phyloP scores from a whole-genome alignment of 352 stramenopile species.

The Phytophthora hybrid region DNA sequence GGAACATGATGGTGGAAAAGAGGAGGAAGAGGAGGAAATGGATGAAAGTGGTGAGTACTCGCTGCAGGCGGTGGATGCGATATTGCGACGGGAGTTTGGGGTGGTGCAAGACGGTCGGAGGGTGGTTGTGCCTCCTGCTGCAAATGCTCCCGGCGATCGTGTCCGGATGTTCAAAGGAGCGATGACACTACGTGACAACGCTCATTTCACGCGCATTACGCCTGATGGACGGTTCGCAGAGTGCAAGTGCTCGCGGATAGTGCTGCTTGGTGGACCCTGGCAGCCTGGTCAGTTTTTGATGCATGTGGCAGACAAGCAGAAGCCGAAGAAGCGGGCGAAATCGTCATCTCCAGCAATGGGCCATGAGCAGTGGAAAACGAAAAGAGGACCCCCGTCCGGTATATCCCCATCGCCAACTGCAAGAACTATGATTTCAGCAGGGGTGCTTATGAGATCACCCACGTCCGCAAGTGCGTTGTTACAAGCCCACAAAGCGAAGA shows the following conservation, averaged over 20 bases:
- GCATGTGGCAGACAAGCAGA: slow-evolving; percentile 67
- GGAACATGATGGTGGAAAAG: not conserved
- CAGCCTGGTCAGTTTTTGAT: slow-evolving; percentile 62
- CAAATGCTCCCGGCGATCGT: slow-evolving; percentile 10
- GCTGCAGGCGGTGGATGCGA: slow-evolving; percentile 40
- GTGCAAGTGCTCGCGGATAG: slow-evolving; percentile 71
- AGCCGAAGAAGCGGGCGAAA: slow-evolving; percentile 43
- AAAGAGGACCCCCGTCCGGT: slow-evolving; percentile 14
- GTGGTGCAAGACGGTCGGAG: slow-evolving; percentile 24
- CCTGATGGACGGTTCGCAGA: slow-evolving; percentile 74
- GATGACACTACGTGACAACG: slow-evolving; percentile 42
- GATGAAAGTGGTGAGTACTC: slow-evolving; percentile 30
- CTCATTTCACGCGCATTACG: slow-evolving; percentile 67
- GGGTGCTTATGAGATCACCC: slow-evolving; percentile 23
- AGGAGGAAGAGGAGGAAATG: slow-evolving; percentile 1
- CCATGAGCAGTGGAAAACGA: slow-evolving; percentile 25
- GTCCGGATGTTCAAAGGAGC: slow-evolving; percentile 45
- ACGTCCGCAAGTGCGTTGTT: slow-evolving; percentile 24
- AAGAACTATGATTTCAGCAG: slow-evolving; percentile 13
- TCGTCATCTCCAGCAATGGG: slow-evolving; percentile 2
- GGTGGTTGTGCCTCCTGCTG: slow-evolving; percentile 19
- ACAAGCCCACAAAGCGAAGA: slow-evolving; percentile 44
- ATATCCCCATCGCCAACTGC: not conserved
- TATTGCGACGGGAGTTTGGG: slow-evolving; percentile 45
- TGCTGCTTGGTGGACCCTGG: slow-evolving; percentile 64